Percentiles rank a stretch among this genome's conserved stretches.
Conservation (phyloP, 495 filamentous ascomycete species). For the Astrothelium macrocarpum region DNA sequence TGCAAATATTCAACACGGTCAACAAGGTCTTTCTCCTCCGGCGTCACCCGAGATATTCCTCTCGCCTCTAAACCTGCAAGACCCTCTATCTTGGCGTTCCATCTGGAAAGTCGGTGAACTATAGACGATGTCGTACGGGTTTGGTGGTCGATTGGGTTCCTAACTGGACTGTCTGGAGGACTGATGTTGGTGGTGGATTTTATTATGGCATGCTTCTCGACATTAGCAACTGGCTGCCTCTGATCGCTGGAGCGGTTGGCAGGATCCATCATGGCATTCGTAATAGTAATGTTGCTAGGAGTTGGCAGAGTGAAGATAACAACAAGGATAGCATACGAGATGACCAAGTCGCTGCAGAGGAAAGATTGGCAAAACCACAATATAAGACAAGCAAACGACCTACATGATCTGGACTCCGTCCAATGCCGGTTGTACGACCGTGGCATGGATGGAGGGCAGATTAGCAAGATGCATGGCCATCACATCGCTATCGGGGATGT, state of each 20-base stretch:
- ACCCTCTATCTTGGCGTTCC: constrained; percentile 9
- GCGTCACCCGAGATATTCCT: constrained; percentile 9
- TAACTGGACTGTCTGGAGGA: neutral
- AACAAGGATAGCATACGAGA: neutral
- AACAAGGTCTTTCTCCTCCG: constrained; percentile 6
- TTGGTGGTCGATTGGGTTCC: neutral
- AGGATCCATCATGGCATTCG: neutral
- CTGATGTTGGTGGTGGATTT: neutral
- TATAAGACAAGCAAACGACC: neutral
- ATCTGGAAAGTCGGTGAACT: constrained; percentile 1
- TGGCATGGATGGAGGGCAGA: neutral
- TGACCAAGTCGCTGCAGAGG: neutral
- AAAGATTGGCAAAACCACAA: neutral
- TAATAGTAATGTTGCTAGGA: neutral
- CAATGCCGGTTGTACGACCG: neutral
- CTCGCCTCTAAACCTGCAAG: constrained; percentile 12
- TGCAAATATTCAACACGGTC: constrained; percentile 1
- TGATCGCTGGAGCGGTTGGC: constrained; percentile 1
- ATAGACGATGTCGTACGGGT: neutral
- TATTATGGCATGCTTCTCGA: constrained; percentile 3
- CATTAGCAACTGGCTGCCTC: neutral
- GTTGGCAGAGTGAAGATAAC: neutral
- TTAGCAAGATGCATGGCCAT: neutral
- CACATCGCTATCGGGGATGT: neutral
- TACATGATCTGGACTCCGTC: neutral